Evolutionary conservation across 1,284 basidiomycete species (phyloP).

Genomic region (Pterula multifida): DNA sequence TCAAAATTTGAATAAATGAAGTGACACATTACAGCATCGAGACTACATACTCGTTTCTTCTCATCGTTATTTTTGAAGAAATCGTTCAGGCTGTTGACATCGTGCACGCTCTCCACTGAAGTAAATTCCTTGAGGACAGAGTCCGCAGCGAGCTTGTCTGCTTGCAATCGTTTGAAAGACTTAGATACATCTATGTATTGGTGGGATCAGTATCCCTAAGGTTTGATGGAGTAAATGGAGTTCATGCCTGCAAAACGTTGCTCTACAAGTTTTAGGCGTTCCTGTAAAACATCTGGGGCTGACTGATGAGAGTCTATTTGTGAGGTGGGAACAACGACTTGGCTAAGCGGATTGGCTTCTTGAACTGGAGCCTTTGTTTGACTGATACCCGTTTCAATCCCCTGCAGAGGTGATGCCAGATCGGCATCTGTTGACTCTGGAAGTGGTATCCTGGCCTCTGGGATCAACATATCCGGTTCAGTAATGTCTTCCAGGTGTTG

Average conservation of each 20-base stretch:
- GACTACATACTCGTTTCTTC: conserved; percentile 52
- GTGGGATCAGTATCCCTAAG: conserved; percentile 6
- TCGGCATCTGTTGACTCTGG: not conserved
- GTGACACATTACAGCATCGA: not conserved
- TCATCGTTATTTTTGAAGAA: conserved; percentile 58
- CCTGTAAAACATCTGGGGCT: conserved; percentile 46
- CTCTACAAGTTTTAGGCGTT: conserved; percentile 55
- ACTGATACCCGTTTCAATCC: not conserved
- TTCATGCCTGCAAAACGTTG: conserved; percentile 59
- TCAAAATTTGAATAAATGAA: conserved; percentile 1
- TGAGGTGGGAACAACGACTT: conserved; percentile 7
- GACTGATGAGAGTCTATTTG: conserved; percentile 12
- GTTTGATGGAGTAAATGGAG: conserved; percentile 4
- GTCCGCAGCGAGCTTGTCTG: conserved; percentile 62
- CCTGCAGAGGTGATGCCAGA: not conserved
- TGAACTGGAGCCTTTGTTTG: not conserved
- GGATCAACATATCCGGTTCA: not conserved
- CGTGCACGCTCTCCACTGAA: conserved; percentile 54
- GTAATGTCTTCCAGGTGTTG: not conserved
- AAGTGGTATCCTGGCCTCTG: not conserved
- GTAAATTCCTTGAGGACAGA: conserved; percentile 61
- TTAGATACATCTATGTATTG: conserved; percentile 50
- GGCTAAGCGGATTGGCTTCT: not conserved
- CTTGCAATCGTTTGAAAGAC: conserved; percentile 64
- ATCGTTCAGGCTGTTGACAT: conserved; percentile 58